These are phyloP conservation scores for Mycena albidolilacea DNA, from an alignment of 768 basidiomycete species.

Conservation along the genomic window DNA sequence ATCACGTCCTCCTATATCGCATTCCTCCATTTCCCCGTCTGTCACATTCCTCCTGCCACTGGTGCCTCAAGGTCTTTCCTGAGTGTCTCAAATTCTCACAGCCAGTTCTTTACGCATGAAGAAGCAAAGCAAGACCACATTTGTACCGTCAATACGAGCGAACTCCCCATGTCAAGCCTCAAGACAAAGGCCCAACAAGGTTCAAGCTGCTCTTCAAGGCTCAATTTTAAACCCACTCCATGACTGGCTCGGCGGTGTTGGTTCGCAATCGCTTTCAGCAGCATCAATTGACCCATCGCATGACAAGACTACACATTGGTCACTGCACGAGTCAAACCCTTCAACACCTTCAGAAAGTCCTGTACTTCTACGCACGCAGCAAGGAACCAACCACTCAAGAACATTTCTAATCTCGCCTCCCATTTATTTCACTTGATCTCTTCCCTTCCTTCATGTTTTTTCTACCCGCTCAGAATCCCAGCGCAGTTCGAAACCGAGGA, in stretches of 20 bases:
- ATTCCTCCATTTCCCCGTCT: too few relatives aligned
- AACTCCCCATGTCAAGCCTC: not conserved
- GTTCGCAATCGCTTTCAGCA: not conserved
- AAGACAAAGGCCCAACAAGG: not conserved
- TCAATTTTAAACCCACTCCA: conserved; percentile 1
- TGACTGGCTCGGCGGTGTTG: not conserved
- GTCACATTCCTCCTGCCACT: too few relatives aligned
- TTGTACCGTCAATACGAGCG: not conserved
- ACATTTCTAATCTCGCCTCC: conserved; percentile 2
- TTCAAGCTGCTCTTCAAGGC: not conserved
- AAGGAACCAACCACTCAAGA: not conserved
- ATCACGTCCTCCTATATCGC: too few relatives aligned
- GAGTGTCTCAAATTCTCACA: too few relatives aligned
- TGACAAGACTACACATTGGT: not conserved
- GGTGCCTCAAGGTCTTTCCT: too few relatives aligned
- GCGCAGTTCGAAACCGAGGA: not conserved
- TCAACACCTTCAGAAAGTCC: not conserved
- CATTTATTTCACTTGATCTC: not conserved
- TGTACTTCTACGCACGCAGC: not conserved
- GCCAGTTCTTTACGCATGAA: too few relatives aligned
- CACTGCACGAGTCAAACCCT: not conserved
- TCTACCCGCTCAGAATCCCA: conserved; percentile 1
- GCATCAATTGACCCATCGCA: not conserved
- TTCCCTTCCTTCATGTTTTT: conserved; percentile 1
- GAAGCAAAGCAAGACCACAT: too few relatives aligned